Percentiles rank a stretch among this genome's conserved stretches.
Conservation (phyloP, 331 rosid genomes). For the Acacia pycnantha region DNA sequence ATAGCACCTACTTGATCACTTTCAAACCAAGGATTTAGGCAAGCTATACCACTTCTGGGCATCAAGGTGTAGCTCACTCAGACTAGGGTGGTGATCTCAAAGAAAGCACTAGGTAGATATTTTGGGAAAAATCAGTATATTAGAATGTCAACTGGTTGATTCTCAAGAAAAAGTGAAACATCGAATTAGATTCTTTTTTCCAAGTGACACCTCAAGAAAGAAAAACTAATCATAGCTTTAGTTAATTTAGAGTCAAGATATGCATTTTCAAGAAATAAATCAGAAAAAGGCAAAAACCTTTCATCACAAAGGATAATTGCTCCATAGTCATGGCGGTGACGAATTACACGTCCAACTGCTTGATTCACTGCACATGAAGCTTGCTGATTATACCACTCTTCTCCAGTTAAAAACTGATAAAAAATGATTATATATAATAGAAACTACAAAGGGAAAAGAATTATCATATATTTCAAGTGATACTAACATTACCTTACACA, state of each 20-base stretch:
- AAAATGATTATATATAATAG: slow-evolving; percentile 12
- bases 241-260: slow-evolving; percentile 17
- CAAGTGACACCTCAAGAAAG: neutral
- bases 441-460: neutral
- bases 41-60: too few species aligned
- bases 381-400: slow-evolving; percentile 95
- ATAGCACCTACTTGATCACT: too few species aligned
- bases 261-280: slow-evolving; percentile 24
- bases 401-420: slow-evolving; percentile 72
- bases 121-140: neutral
- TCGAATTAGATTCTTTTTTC: too few species aligned
- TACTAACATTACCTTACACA: slow-evolving; percentile 48
- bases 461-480: slow-evolving; percentile 23
- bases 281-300: slow-evolving; percentile 55
- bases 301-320: slow-evolving; percentile 92
- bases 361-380: slow-evolving; percentile 97
- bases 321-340: slow-evolving; percentile 96
- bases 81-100: neutral
- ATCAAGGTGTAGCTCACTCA: neutral
- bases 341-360: slow-evolving; percentile 97
- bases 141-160: neutral
- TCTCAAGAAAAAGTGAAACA: neutral
- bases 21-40: too few species aligned
- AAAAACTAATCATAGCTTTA: neutral
- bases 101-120: neutral